These are phyloP conservation scores for Fusarium falciforme DNA, from an alignment of 2,329 filamentous ascomycete genomes.

Conservation along the genomic window DNA sequence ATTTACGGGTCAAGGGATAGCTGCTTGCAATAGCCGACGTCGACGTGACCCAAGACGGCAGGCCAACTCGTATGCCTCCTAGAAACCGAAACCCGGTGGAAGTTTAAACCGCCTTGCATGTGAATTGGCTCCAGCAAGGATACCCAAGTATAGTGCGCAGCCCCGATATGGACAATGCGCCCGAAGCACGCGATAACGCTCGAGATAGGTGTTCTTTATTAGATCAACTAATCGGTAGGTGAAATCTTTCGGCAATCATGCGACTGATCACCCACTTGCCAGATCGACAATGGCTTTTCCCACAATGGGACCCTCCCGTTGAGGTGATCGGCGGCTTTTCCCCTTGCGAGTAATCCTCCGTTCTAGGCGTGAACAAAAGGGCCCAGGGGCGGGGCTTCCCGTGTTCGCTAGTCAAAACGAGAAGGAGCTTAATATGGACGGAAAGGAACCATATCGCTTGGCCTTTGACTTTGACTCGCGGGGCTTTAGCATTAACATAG, in stretches of 20 bases:
- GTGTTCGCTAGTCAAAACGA: constrained; percentile 1
- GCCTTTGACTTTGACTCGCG: not conserved
- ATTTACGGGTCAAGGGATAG: not conserved
- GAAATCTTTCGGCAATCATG: constrained; percentile 6
- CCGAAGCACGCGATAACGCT: constrained; percentile 3
- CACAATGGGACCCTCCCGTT: not conserved
- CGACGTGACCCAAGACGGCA: not conserved
- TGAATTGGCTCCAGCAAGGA: not conserved
- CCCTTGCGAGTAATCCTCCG: not conserved
- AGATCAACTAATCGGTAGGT: not conserved
- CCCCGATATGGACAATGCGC: not conserved
- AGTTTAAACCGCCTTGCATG: not conserved
- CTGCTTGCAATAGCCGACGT: not conserved
- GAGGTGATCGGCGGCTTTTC: constrained; percentile 1
- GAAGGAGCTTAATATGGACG: constrained; percentile 10
- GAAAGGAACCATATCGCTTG: constrained; percentile 6
- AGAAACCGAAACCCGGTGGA: not conserved
- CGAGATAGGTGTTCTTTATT: not conserved
- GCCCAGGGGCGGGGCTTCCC: constrained; percentile 1
- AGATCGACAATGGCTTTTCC: constrained; percentile 1
- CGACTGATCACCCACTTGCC: not conserved
- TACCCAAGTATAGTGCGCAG: not conserved
- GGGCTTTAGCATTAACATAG: not conserved
- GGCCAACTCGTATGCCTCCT: not conserved
- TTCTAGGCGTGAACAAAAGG: not conserved